Base-by-base conservation (phyloP, 2,329 filamentous ascomycete genomes). In the Xylariaceae sp. region DNA sequence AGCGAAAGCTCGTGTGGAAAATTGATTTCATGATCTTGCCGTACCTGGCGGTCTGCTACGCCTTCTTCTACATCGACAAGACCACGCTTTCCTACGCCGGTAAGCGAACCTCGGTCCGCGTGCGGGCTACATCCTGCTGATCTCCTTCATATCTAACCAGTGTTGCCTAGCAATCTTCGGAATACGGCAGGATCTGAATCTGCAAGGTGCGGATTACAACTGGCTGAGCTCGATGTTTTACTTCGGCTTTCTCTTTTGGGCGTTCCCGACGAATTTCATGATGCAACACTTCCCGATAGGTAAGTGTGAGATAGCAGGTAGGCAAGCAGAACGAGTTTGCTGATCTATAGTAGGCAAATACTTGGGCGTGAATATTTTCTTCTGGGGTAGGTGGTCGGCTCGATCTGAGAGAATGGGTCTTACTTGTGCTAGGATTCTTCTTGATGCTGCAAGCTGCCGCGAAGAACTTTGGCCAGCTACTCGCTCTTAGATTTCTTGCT, bases 1-100 rank as follows among this genome's bases (percentile, higher is more conserved):
- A 67, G 44, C 48, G 48, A 3, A 37, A 37, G 32, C 66, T 78
- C 7, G 67, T 69, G 16, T 73, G 80, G 62, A 86, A 84, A 67
- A 82, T 86, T 52, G 83, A 86, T 61, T 72, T 79, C 4, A 81
- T 84, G 77, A 83, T 86, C 57, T 58, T 86, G n/a, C 83, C 83
- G 2, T 81, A 81, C 56, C 66, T 83, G 40, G 77, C 76, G 2
- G 78, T 83, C 44, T 82, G 79, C 60, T 82, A 82, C 65, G 77
- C 78, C 1, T 82, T 82, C 65, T 74, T 74, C 56, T 81, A 81
- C 54, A 80, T 81, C 29, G 70, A 73, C 48, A 71, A 83, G 71
- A 83, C 80, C 0, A 82, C 78, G 0, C 67, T 83, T 2, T 79
- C 76, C 16, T 85, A 84, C 61, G 83, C 84, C 0, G 82, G 64